phyloP scores from a whole-genome alignment of 2,329 filamentous ascomycete genomes.

The Incumbomyces lentus region DNA sequence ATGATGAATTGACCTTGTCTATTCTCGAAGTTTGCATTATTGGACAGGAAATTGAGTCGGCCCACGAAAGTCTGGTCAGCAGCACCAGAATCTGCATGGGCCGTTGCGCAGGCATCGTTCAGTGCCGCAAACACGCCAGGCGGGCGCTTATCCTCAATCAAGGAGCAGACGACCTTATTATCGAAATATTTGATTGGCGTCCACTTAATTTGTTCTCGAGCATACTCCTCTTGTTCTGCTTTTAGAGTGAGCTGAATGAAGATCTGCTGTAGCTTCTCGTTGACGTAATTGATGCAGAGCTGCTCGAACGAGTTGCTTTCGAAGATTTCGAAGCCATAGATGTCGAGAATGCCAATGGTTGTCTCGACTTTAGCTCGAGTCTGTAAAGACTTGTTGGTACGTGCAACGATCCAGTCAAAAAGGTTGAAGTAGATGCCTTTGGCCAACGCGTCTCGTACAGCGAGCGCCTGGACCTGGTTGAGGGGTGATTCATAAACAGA shows the following conservation, averaged over 20 bases:
- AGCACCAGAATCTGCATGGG: conserved; percentile 85
- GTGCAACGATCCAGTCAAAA: conserved; percentile 95
- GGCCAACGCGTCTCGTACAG: conserved; percentile 81
- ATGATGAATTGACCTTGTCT: conserved; percentile 95
- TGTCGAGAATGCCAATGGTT: conserved; percentile 93
- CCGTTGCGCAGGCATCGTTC: conserved; percentile 98
- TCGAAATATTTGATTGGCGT: conserved; percentile 99
- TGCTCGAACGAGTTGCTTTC: conserved; percentile 99
- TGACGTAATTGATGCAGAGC: conserved; percentile 98
- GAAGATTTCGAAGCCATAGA: conserved; percentile 98
- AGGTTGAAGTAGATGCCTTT: conserved; percentile 97
- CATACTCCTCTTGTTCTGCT: conserved; percentile 96
- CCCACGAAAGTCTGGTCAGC: conserved; percentile 96
- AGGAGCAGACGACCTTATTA: conserved; percentile 95
- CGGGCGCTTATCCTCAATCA: conserved; percentile 86
- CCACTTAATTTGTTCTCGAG: conserved; percentile 92
- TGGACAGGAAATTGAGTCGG: conserved; percentile 75
- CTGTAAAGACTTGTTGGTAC: conserved; percentile 79
- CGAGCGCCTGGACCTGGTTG: conserved; percentile 73
- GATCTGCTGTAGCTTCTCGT: conserved; percentile 97
- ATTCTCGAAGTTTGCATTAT: conserved; percentile 79
- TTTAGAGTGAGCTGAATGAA: conserved; percentile 97
- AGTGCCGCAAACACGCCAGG: conserved; percentile 89
- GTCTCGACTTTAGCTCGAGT: conserved; percentile 66
- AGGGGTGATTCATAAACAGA: conserved; percentile 65